Evolutionary conservation across 345 rosid genomes (phyloP), one percentile per base, ranked within the genome.

Genomic region (Rhizophora mangle): DNA sequence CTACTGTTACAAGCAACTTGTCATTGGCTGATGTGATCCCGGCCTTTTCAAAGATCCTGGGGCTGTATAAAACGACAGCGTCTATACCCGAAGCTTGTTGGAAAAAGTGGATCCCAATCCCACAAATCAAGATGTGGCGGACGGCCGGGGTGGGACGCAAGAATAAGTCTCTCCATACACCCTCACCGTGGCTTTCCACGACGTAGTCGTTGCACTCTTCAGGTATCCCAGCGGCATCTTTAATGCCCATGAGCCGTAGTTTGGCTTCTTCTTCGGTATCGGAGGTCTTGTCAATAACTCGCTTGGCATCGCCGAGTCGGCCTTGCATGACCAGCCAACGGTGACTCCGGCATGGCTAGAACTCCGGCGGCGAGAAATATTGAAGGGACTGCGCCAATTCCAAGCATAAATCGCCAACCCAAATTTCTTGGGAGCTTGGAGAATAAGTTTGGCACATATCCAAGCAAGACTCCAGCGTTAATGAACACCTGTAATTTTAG

Each of bases 271-370:
- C 60, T 26, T 20, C 13, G 54, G 60, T 16, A 20, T 51, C 68
- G 24, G 68, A 71, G 39, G 68, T 71, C 30, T 63, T 62, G 62
- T 62, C 61, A 16, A 71, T 62, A 34, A 71, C 74, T 39, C 43
- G 36, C 68, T 71, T 62, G 54, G 68, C 68, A 24, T 71, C 74
- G 21, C 68, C 49, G 32, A 70, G 73, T 2, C 67, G 66, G 58
- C 73, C 73, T 36, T 61, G 67, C 47, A 51, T 61, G 20, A 62
- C 62, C 22, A 71, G 62, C 74, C 74, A 71, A 22, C 68, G 62
- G 74, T 3, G 74, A 71, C 54, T 71, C 74, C 51, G 74, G 74
- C 74, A 71, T 53, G 52, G 43, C 53, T 8, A 71, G 74, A 27
- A 71, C 52, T 32, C 52, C 68, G 37, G 26, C 7, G 19, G 68